These are phyloP conservation scores for Leccinum subtestaceum DNA, from an alignment of 768 basidiomycete species.

Conservation along the genomic window DNA sequence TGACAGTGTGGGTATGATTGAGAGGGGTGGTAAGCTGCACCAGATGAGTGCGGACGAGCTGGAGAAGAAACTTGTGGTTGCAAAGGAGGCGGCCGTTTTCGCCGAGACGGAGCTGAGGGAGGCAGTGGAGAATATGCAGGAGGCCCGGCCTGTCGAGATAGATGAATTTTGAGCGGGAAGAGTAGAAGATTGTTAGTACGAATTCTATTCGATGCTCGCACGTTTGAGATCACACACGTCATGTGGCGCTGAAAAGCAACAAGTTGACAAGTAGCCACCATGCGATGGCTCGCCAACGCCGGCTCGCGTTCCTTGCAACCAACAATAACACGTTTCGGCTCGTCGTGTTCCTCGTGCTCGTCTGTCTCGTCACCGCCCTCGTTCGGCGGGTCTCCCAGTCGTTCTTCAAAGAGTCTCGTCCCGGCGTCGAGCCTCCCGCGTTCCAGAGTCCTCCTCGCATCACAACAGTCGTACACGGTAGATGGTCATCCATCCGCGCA, in stretches of 20 bases:
- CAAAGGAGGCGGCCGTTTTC: conserved; percentile 67
- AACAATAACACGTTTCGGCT: conserved; percentile 17
- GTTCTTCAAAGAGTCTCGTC: neutral
- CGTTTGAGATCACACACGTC: neutral
- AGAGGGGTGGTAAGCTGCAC: conserved; percentile 40
- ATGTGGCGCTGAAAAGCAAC: neutral
- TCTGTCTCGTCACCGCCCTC: conserved; percentile 24
- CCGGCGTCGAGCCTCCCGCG: conserved; percentile 7
- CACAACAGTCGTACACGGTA: conserved; percentile 23
- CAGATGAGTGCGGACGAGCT: conserved; percentile 69
- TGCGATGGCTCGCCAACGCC: conserved; percentile 23
- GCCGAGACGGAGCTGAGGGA: conserved; percentile 75
- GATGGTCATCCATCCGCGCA: conserved; percentile 32
- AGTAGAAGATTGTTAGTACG: neutral
- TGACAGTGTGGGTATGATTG: conserved; percentile 59
- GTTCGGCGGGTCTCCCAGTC: conserved; percentile 11
- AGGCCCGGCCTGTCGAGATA: conserved; percentile 46
- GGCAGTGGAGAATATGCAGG: conserved; percentile 67
- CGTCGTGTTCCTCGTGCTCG: conserved; percentile 20
- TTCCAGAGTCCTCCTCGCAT: neutral
- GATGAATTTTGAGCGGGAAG: conserved; percentile 29
- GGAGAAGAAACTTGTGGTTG: conserved; percentile 67
- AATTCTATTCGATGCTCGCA: conserved; percentile 1
- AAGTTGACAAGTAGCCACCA: conserved; percentile 3
- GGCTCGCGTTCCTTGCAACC: conserved; percentile 2